phyloP scores from a whole-genome alignment of 2,329 filamentous ascomycete genomes.

The Alternaria gaisen region DNA sequence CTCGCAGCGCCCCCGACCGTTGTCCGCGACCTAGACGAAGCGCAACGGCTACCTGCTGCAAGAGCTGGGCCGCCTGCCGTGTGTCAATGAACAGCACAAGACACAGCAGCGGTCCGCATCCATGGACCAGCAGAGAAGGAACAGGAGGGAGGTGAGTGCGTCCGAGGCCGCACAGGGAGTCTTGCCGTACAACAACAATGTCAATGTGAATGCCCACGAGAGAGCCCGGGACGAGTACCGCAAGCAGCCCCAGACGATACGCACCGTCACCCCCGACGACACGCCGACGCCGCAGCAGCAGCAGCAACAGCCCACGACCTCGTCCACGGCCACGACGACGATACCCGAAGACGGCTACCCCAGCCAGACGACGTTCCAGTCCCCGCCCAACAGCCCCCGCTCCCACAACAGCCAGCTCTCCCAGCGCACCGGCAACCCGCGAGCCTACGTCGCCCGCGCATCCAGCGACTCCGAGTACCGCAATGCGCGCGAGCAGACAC shows the following conservation, averaged over 20 bases:
- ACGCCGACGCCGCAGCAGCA: slow-evolving; percentile 15
- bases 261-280: slow-evolving; percentile 72
- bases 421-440: slow-evolving; percentile 34
- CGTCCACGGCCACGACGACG: slow-evolving; percentile 11
- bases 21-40: slow-evolving; percentile 18
- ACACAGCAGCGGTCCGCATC: slow-evolving; percentile 27
- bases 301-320: background rate
- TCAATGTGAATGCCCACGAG: slow-evolving; percentile 11
- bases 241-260: slow-evolving; percentile 55
- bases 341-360: slow-evolving; percentile 30
- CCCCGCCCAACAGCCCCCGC: slow-evolving; percentile 45
- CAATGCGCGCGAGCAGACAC: slow-evolving; percentile 58
- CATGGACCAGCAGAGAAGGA: slow-evolving; percentile 43
- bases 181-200: background rate
- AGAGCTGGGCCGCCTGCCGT: slow-evolving; percentile 25
- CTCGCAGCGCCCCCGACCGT: slow-evolving; percentile 20
- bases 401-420: slow-evolving; percentile 32
- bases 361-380: slow-evolving; percentile 24
- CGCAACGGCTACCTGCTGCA: slow-evolving; percentile 20
- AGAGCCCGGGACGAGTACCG: slow-evolving; percentile 33
- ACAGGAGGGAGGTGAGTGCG: slow-evolving; percentile 36
- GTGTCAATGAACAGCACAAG: slow-evolving; percentile 23
- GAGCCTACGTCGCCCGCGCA: slow-evolving; percentile 41
- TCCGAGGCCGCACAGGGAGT: slow-evolving; percentile 22
- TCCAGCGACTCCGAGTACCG: slow-evolving; percentile 47